Conservation (phyloP, 371 early-diverging fungal genomes). For the Gilbertella persicaria region DNA sequence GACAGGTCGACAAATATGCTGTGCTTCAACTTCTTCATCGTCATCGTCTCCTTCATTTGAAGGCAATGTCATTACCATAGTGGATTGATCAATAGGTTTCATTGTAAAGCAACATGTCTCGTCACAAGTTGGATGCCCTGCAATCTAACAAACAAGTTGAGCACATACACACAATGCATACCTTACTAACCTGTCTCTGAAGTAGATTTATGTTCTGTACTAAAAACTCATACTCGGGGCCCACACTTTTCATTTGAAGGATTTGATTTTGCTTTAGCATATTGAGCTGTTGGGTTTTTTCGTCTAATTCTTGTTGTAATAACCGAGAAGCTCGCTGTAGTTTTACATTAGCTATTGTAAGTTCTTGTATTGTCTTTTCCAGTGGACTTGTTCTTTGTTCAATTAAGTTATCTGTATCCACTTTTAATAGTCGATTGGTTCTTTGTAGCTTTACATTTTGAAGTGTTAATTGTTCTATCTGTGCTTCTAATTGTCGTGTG, state of each 20-base stretch:
- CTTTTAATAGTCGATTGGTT: constrained; percentile 50
- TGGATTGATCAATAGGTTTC: constrained; percentile 48
- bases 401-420: constrained; percentile 52
- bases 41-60: constrained; percentile 38
- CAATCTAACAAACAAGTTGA: constrained; percentile 36
- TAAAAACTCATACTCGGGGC: constrained; percentile 55
- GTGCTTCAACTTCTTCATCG: constrained; percentile 45
- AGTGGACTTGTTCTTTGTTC: constrained; percentile 51
- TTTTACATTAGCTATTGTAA: constrained; percentile 45
- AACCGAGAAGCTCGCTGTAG: constrained; percentile 45
- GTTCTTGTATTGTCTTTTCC: constrained; percentile 39
- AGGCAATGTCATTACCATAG: constrained; percentile 51
- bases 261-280: constrained; percentile 38
- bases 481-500: constrained; percentile 37
- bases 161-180: neutral
- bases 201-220: constrained; percentile 58
- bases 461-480: constrained; percentile 48
- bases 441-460: constrained; percentile 52
- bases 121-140: constrained; percentile 47
- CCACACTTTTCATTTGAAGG: constrained; percentile 46
- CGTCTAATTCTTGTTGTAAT: constrained; percentile 44
- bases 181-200: constrained; percentile 45
- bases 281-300: constrained; percentile 28
- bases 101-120: constrained; percentile 52
- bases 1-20: constrained; percentile 54